phyloP scores from a whole-genome alignment of 139 green algal species.

The Zygnema circumcarinatum region DNA sequence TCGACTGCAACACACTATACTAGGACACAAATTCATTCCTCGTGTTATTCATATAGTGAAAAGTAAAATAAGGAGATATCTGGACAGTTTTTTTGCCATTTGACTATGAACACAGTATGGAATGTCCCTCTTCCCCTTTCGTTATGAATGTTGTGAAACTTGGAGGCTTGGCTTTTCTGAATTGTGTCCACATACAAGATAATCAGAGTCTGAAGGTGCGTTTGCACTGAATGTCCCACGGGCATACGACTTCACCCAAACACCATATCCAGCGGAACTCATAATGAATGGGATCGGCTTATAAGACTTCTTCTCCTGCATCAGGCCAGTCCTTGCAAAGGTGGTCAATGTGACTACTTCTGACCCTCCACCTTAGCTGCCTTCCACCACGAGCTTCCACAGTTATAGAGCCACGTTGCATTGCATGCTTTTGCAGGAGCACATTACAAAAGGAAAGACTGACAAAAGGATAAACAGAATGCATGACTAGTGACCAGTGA shows the following conservation, averaged over 20 bases:
- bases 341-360: background rate
- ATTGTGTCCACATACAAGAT: slow-evolving; percentile 27
- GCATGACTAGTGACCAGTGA: too few relatives aligned
- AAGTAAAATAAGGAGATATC: too few relatives aligned
- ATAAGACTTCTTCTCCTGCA: slow-evolving; percentile 35
- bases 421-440: slow-evolving; percentile 18
- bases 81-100: too few relatives aligned
- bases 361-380: background rate
- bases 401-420: background rate
- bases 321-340: background rate
- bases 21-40: too few relatives aligned
- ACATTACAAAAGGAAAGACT: too few relatives aligned
- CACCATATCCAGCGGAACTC: slow-evolving; percentile 40
- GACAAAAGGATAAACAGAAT: background rate
- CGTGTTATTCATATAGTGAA: too few relatives aligned
- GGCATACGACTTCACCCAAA: slow-evolving; percentile 55
- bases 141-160: too few relatives aligned
- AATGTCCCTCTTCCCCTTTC: too few relatives aligned
- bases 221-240: slow-evolving; percentile 14
- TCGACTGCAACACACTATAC: too few relatives aligned
- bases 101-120: too few relatives aligned
- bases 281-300: slow-evolving; percentile 60
- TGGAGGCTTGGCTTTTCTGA: too few relatives aligned
- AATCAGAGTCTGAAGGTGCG: slow-evolving; percentile 11
- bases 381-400: background rate